Percentiles rank a stretch among this genome's conserved stretches.
Conservation (phyloP, 169 alveolate species). For the Cryptosporidium sp. region DNA sequence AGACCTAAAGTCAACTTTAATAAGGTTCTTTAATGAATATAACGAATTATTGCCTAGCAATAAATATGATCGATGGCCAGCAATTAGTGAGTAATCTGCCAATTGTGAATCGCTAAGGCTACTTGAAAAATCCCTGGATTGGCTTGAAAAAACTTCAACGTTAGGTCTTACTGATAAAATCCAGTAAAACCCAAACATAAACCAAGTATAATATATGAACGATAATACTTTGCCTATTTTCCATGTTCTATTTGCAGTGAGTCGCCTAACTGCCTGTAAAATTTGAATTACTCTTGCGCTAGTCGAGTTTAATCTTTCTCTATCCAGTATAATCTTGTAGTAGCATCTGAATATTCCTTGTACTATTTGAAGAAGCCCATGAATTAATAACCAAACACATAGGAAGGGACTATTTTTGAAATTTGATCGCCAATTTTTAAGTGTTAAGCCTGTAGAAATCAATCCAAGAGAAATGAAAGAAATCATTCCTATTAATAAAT, state of each 20-base stretch:
- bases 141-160: not conserved
- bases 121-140: not conserved
- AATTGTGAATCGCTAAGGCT: slow-evolving; percentile 1
- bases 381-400: slow-evolving; percentile 45
- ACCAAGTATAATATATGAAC: slow-evolving; percentile 49
- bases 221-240: slow-evolving; percentile 52
- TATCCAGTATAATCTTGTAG: slow-evolving; percentile 14
- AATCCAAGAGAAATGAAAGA: slow-evolving; percentile 31
- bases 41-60: slow-evolving; percentile 4
- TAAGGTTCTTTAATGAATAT: not conserved
- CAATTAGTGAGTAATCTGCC: slow-evolving; percentile 4
- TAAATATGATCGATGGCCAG: not conserved
- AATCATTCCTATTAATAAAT: slow-evolving; percentile 5
- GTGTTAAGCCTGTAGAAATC: not conserved
- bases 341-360: slow-evolving; percentile 24
- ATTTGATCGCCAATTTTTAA: slow-evolving; percentile 1
- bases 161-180: slow-evolving; percentile 48
- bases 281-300: slow-evolving; percentile 24
- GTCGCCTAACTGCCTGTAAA: slow-evolving; percentile 45
- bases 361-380: slow-evolving; percentile 35
- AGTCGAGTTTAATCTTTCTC: not conserved
- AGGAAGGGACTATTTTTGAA: slow-evolving; percentile 24
- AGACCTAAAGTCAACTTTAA: slow-evolving; percentile 37
- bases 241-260: slow-evolving; percentile 34
- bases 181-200: slow-evolving; percentile 55